Conservation (phyloP, 23 red algal genomes). For the Gracilariopsis chorda region DNA sequence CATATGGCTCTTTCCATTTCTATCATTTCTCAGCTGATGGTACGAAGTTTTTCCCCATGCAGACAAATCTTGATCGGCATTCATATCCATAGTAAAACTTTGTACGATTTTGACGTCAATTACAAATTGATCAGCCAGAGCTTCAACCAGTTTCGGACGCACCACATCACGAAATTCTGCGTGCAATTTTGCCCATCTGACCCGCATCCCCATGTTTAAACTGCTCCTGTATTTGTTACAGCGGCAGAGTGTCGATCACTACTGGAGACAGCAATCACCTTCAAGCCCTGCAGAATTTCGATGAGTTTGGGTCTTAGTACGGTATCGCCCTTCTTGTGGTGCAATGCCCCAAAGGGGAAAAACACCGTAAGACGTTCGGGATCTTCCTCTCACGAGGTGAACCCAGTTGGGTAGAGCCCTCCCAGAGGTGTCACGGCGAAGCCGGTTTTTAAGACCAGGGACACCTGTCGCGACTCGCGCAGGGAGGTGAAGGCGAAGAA, state of each 20-base stretch:
- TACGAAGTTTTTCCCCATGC: slow-evolving; percentile 93
- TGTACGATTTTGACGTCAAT: slow-evolving; percentile 85
- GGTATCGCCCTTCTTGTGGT: slow-evolving; percentile 73
- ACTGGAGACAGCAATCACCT: slow-evolving; percentile 63
- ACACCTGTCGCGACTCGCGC: too few species aligned
- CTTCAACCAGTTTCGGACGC: slow-evolving; percentile 69
- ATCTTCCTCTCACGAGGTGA: too few species aligned
- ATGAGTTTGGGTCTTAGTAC: slow-evolving; percentile 51
- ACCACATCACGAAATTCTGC: slow-evolving; percentile 53
- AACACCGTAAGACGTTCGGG: too few species aligned
- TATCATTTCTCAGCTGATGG: slow-evolving; percentile 82
- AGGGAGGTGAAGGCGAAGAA: too few species aligned
- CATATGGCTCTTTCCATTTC: slow-evolving; percentile 55
- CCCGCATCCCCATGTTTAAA: slow-evolving; percentile 96
- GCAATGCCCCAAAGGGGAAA: too few species aligned
- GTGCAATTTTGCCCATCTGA: slow-evolving; percentile 82
- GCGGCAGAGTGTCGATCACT: slow-evolving; percentile 95
- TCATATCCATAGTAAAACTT: slow-evolving; percentile 86
- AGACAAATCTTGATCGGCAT: slow-evolving; percentile 62
- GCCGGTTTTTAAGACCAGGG: too few species aligned
- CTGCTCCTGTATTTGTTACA: slow-evolving; percentile 78
- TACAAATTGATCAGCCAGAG: slow-evolving; percentile 30
- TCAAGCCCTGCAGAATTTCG: slow-evolving; percentile 67
- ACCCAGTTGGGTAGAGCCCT: too few species aligned
- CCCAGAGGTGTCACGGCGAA: too few species aligned